Percentiles rank a stretch among this genome's conserved stretches.
Conservation (phyloP, 148 eudicot genomes). For the Chenopodium formosanum region DNA sequence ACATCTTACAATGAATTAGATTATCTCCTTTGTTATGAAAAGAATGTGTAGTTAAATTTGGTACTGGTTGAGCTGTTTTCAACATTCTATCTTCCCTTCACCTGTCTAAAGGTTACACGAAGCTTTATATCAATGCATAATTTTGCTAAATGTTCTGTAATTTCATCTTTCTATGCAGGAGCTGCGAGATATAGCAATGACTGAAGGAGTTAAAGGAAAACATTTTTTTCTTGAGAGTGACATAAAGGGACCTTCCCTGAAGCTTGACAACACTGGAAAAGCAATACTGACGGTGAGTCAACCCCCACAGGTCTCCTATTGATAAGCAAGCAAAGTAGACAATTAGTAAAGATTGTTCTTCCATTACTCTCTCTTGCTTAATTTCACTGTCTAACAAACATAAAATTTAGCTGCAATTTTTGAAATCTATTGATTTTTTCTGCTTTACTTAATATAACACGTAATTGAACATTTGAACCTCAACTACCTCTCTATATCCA, state of each 20-base stretch:
- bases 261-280: constrained; percentile 89
- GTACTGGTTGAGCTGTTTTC: background rate
- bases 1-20: background rate
- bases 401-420: background rate
- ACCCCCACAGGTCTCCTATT: background rate
- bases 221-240: constrained; percentile 40
- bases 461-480: background rate
- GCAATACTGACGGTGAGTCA: constrained; percentile 76
- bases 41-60: background rate
- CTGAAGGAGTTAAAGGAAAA: constrained; percentile 54
- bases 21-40: background rate
- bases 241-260: constrained; percentile 78
- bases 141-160: background rate
- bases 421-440: background rate
- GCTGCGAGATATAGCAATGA: constrained; percentile 62
- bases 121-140: background rate
- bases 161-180: constrained; percentile 43
- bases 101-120: background rate
- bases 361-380: background rate
- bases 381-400: no score
- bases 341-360: background rate
- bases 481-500: background rate
- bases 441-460: background rate
- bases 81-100: background rate
- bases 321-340: background rate